phyloP scores from a whole-genome alignment of 78 protist genomes.

The Planoprotostelium fungivorum region DNA sequence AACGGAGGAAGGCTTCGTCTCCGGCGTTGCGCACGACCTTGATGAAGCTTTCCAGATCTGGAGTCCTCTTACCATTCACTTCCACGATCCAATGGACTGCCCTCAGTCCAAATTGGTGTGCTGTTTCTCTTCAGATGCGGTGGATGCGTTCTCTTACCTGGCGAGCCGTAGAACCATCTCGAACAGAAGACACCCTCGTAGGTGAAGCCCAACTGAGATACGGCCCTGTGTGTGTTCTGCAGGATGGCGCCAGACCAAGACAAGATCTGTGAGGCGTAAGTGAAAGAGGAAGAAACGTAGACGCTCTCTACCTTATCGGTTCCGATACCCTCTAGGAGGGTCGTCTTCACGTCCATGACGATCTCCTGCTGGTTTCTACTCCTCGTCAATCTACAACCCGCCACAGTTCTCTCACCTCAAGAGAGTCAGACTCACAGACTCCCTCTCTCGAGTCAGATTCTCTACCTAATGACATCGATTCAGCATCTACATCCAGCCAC shows the following conservation, averaged over 20 bases:
- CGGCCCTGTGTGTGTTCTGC: slow-evolving; percentile 18
- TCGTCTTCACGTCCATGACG: slow-evolving; percentile 1
- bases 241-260: slow-evolving; percentile 18
- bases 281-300: too few species aligned
- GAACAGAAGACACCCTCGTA: slow-evolving; percentile 2
- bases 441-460: neutral
- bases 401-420: neutral
- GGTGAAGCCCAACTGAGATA: slow-evolving; percentile 2
- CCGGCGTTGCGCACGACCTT: neutral
- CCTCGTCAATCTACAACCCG: neutral
- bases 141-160: neutral
- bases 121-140: neutral
- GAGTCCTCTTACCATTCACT: slow-evolving; percentile 22
- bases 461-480: neutral
- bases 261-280: neutral
- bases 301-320: neutral
- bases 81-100: slow-evolving; percentile 25
- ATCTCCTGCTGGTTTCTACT: neutral
- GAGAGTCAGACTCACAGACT: neutral
- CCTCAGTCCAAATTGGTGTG: slow-evolving; percentile 19
- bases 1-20: slow-evolving; percentile 6
- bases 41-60: slow-evolving; percentile 17
- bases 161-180: slow-evolving; percentile 10
- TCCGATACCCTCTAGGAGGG: neutral
- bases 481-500: neutral